phyloP scores from a whole-genome alignment of 2,329 filamentous ascomycete species.

The Acephala macrosclerotiorum region DNA sequence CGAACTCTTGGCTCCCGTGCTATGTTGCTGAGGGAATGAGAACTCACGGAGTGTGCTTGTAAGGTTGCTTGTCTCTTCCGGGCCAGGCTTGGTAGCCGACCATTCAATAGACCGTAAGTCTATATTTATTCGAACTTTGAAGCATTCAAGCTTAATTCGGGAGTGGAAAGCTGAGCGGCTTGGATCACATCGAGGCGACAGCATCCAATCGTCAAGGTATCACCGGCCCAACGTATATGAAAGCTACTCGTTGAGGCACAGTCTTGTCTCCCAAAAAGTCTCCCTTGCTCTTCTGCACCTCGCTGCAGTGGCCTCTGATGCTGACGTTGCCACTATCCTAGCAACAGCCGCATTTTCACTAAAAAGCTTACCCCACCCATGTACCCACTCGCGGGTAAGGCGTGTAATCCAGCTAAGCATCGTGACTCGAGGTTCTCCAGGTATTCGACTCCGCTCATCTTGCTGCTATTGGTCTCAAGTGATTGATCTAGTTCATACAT shows the following conservation, averaged over 20 bases:
- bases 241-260: neutral
- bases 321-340: constrained; percentile 1
- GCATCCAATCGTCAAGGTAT: too few relatives aligned
- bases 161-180: neutral
- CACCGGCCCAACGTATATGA: too few relatives aligned
- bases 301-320: neutral
- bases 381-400: too few relatives aligned
- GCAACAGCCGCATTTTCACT: neutral
- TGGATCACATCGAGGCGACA: neutral
- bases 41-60: neutral
- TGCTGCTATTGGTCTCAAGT: too few relatives aligned
- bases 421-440: neutral
- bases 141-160: neutral
- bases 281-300: neutral
- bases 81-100: neutral
- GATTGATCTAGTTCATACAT: too few relatives aligned
- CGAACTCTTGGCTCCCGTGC: neutral
- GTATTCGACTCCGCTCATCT: too few relatives aligned
- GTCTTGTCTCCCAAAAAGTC: neutral
- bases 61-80: neutral
- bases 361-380: neutral
- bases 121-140: neutral
- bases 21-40: neutral
- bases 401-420: neutral
- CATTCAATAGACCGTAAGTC: neutral